These are phyloP conservation scores for Castanopsis chinensis DNA, from an alignment of 306 rosid genomes.

Conservation along the genomic window DNA sequence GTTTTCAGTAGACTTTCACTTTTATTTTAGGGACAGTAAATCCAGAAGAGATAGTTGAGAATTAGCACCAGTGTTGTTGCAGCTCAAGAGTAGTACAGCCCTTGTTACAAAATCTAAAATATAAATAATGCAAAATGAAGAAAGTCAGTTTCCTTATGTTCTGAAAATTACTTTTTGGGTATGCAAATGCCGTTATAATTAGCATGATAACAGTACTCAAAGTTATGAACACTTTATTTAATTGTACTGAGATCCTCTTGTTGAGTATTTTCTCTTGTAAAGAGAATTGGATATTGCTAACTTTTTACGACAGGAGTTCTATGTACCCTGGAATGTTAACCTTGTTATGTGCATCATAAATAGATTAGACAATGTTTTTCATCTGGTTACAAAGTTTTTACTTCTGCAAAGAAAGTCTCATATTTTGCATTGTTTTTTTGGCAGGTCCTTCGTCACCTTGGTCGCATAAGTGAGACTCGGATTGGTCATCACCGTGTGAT, in stretches of 20 bases:
- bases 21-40: too few species aligned
- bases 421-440: slow-evolving; percentile 6
- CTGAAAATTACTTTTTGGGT: neutral
- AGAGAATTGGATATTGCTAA: neutral
- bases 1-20: neutral
- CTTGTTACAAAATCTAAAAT: neutral
- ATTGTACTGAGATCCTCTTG: neutral
- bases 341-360: neutral
- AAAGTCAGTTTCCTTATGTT: neutral
- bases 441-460: slow-evolving; percentile 96
- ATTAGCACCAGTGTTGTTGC: neutral
- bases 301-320: neutral
- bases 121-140: neutral
- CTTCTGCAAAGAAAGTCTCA: neutral
- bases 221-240: neutral
- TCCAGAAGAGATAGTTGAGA: neutral
- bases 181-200: neutral
- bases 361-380: neutral
- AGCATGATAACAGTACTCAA: neutral
- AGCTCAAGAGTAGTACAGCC: neutral
- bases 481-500: slow-evolving; percentile 80
- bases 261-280: neutral
- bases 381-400: neutral
- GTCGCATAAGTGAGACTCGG: slow-evolving; percentile 82
- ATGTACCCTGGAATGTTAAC: neutral